Conservation (phyloP, 371 early-diverging fungal genomes). For the Zychaea mexicana region DNA sequence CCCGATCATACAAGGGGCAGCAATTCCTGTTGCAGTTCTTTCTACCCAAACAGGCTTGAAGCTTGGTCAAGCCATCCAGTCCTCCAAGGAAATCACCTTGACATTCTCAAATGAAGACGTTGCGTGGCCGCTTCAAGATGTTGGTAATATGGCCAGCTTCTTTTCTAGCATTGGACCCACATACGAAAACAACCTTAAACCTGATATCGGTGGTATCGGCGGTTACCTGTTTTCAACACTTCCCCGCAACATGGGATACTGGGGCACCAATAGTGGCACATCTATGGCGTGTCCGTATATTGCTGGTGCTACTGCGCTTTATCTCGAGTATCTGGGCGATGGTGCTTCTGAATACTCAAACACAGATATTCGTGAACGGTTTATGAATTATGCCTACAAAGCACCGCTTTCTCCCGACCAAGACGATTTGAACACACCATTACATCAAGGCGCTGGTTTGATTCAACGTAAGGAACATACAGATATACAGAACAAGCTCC, state of each 20-base stretch:
- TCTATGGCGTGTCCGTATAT: conserved; percentile 75
- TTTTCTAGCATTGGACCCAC: conserved; percentile 52
- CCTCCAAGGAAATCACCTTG: background rate
- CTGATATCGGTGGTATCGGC: conserved; percentile 67
- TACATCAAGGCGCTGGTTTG: conserved; percentile 72
- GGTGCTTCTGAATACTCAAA: background rate
- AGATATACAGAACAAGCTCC: background rate
- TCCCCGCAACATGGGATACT: conserved; percentile 41
- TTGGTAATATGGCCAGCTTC: conserved; percentile 40
- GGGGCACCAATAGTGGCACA: conserved; percentile 64
- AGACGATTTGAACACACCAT: conserved; percentile 26
- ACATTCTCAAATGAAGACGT: background rate
- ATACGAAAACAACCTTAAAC: conserved; percentile 34
- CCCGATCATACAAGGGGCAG: conserved; percentile 9
- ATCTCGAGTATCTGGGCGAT: conserved; percentile 27
- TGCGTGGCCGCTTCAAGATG: conserved; percentile 5
- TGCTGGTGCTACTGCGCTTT: conserved; percentile 65
- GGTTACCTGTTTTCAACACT: conserved; percentile 70
- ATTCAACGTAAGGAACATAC: conserved; percentile 41
- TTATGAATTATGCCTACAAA: conserved; percentile 50
- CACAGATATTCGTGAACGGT: conserved; percentile 24
- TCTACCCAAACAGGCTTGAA: conserved; percentile 3
- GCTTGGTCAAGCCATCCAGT: conserved; percentile 23
- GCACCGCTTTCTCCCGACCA: conserved; percentile 26
- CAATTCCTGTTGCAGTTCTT: conserved; percentile 40